Evolutionary conservation across 2,329 filamentous ascomycete species (phyloP).

Genomic region (Ophiocordyceps camponoti-leonardi): DNA sequence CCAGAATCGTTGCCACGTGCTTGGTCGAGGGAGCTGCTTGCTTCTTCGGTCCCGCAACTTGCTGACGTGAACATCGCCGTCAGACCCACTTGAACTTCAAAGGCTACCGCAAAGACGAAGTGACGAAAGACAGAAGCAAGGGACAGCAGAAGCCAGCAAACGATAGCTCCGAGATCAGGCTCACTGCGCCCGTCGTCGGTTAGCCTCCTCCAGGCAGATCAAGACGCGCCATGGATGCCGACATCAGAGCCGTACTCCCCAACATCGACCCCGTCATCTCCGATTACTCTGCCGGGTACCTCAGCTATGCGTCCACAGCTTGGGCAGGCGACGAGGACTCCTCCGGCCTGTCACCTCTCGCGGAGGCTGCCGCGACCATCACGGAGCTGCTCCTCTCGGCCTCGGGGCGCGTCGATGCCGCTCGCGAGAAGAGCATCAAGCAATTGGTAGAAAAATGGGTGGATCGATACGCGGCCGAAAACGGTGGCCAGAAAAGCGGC

Average conservation of each 20-base stretch:
- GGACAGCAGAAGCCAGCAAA: too few species aligned
- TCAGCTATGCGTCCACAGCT: slow-evolving; percentile 78
- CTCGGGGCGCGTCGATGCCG: slow-evolving; percentile 60
- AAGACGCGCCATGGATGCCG: slow-evolving; percentile 52
- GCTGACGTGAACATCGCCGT: too few species aligned
- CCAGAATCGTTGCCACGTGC: too few species aligned
- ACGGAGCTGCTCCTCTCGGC: slow-evolving; percentile 85
- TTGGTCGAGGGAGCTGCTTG: too few species aligned
- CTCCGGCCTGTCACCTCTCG: slow-evolving; percentile 54
- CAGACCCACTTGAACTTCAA: too few species aligned
- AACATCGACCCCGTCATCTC: slow-evolving; percentile 78
- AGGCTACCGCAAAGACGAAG: too few species aligned
- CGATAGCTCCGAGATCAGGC: too few species aligned
- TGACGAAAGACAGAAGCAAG: too few species aligned
- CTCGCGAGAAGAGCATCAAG: slow-evolving; percentile 62
- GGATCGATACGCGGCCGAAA: slow-evolving; percentile 56
- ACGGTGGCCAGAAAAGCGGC: slow-evolving; percentile 53
- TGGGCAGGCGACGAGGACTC: slow-evolving; percentile 61
- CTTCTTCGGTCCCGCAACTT: too few species aligned
- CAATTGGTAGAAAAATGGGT: slow-evolving; percentile 84
- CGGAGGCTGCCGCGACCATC: slow-evolving; percentile 68
- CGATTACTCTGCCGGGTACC: slow-evolving; percentile 85
- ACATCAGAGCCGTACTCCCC: slow-evolving; percentile 70
- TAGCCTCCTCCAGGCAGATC: not conserved
- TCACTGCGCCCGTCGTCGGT: too few species aligned